These are phyloP conservation scores for Tripidium arundinaceum DNA, from an alignment of 202 grass and related monocot species.

Conservation along the genomic window DNA sequence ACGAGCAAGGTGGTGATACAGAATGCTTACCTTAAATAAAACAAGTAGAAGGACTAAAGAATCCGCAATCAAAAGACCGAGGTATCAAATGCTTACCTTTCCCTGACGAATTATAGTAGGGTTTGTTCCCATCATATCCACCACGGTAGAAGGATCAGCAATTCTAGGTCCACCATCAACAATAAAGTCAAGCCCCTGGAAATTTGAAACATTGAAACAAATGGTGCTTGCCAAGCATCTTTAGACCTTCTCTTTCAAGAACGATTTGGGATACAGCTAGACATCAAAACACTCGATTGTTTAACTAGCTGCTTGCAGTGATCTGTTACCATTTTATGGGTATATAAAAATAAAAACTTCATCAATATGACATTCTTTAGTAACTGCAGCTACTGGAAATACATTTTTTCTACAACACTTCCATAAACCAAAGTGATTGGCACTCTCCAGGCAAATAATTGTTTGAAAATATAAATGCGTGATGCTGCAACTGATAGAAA, in stretches of 20 bases:
- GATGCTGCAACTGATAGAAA: neutral
- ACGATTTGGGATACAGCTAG: no score
- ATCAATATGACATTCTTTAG: neutral
- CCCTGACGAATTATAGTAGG: conserved; percentile 80
- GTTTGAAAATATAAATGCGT: neutral
- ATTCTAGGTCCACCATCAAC: conserved; percentile 79
- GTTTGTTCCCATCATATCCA: conserved; percentile 73
- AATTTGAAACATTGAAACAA: conserved; percentile 26
- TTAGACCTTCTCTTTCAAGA: neutral
- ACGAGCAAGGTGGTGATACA: neutral
- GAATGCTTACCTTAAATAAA: neutral
- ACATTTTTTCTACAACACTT: neutral
- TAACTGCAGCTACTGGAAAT: neutral
- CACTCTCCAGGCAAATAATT: neutral
- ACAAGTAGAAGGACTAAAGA: neutral
- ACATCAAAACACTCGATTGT: conserved; percentile 2
- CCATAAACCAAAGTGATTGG: neutral
- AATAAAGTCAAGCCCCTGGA: conserved; percentile 95
- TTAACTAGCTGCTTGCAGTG: neutral
- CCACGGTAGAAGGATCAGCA: conserved; percentile 90
- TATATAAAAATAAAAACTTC: neutral
- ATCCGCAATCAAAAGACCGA: neutral
- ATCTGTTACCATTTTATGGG: no score
- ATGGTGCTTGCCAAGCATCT: no score
- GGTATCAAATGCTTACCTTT: conserved; percentile 41